phyloP scores from a whole-genome alignment of 805 yeast species.

The Saturnispora silvae region DNA sequence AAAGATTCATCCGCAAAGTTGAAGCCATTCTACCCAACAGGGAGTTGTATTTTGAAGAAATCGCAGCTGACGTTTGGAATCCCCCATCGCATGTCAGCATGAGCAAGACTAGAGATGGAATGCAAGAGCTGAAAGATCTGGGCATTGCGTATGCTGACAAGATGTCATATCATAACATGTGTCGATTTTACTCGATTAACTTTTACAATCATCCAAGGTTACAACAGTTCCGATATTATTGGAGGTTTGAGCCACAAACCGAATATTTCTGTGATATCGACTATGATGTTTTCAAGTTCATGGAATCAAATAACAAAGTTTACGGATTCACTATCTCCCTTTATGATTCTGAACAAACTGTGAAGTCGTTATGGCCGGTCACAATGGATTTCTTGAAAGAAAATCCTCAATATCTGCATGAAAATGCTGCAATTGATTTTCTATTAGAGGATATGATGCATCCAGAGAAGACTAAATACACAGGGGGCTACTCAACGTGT shows the following conservation, averaged over 20 bases:
- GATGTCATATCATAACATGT: slow-evolving; percentile 72
- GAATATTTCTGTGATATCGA: slow-evolving; percentile 56
- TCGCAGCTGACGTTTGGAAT: slow-evolving; percentile 38
- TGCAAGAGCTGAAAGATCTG: slow-evolving; percentile 26
- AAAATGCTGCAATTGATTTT: slow-evolving; percentile 46
- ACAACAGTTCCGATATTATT: slow-evolving; percentile 54
- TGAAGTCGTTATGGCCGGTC: slow-evolving; percentile 56
- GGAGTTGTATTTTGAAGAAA: slow-evolving; percentile 38
- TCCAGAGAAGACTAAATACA: slow-evolving; percentile 31
- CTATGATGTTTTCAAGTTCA: slow-evolving; percentile 68
- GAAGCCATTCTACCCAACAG: slow-evolving; percentile 29
- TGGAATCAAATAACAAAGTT: slow-evolving; percentile 54
- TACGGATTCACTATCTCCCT: slow-evolving; percentile 66
- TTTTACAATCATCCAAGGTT: slow-evolving; percentile 58
- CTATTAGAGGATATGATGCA: slow-evolving; percentile 40
- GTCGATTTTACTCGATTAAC: slow-evolving; percentile 60
- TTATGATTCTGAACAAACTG: slow-evolving; percentile 59
- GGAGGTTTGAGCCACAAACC: slow-evolving; percentile 76
- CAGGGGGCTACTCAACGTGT: slow-evolving; percentile 47
- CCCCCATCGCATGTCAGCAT: slow-evolving; percentile 36
- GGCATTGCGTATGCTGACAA: slow-evolving; percentile 50
- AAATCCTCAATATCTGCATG: slow-evolving; percentile 47
- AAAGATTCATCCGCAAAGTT: slow-evolving; percentile 41
- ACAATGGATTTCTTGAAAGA: slow-evolving; percentile 48
- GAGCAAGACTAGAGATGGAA: slow-evolving; percentile 24